Conservation (phyloP, 2,329 filamentous ascomycete genomes). For the Aureobasidium melanogenum region DNA sequence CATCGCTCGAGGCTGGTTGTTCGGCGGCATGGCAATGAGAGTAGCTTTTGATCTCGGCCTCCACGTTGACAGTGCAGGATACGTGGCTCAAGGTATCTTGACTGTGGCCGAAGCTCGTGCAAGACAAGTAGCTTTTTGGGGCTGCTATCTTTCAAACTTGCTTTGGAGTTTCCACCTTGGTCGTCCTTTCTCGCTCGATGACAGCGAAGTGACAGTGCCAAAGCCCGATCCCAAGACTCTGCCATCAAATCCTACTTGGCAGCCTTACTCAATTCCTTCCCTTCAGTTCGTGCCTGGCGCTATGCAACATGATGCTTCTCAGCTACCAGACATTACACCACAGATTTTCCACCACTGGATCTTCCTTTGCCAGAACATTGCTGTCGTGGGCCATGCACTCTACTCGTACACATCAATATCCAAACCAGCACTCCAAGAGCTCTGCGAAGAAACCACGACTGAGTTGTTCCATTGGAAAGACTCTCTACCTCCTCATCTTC, state of each 20-base stretch:
- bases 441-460: slow-evolving; percentile 25
- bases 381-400: slow-evolving; percentile 35
- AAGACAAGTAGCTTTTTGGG: slow-evolving; percentile 35
- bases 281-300: neutral
- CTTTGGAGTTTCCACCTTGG: slow-evolving; percentile 33
- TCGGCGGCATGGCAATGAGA: slow-evolving; percentile 39
- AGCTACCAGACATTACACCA: slow-evolving; percentile 12
- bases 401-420: slow-evolving; percentile 19
- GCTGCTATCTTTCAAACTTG: slow-evolving; percentile 32
- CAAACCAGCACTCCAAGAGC: slow-evolving; percentile 30
- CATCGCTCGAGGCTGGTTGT: slow-evolving; percentile 40
- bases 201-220: slow-evolving; percentile 31
- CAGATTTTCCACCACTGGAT: slow-evolving; percentile 21
- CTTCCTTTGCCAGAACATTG: slow-evolving; percentile 36
- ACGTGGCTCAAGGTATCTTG: slow-evolving; percentile 32
- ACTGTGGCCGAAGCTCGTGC: slow-evolving; percentile 32
- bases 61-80: slow-evolving; percentile 32
- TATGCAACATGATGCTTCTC: neutral
- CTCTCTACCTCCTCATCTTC: slow-evolving; percentile 29
- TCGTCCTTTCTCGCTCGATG: slow-evolving; percentile 33
- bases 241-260: neutral
- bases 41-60: slow-evolving; percentile 38
- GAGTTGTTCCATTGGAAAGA: slow-evolving; percentile 33
- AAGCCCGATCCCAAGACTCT: slow-evolving; percentile 27
- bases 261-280: neutral